Evolutionary conservation across 1,284 basidiomycete genomes (phyloP), one percentile per base, ranked within the genome.

Genomic region (Leccinum pallidistipes): DNA sequence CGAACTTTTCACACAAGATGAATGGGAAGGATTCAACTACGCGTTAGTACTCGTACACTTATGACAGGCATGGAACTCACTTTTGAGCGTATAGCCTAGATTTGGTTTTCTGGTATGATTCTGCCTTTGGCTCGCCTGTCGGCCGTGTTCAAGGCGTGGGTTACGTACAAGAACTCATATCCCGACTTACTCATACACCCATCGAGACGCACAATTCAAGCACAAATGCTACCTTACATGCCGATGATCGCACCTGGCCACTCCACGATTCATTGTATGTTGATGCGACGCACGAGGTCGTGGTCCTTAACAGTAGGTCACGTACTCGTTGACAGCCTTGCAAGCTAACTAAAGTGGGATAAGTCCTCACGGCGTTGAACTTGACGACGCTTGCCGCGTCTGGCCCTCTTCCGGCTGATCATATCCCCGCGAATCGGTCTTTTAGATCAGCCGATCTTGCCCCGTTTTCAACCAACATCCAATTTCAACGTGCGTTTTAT

Each of bases 21-120:
- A 97, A 74, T 95, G 94, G 89, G 84, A 90, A 67, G 93, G 92
- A 11, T 96, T 93, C 73, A 85, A 94, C 72, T 96, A 95, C 64
- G 80, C 86, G 85, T 91, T 68, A 63, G 87, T 80, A 5, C 6
- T 24, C 3, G 1, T 45, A 38, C 16, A 21, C 18, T 18, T 14
- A 6, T 27, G 21, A 9, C 4, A 1, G 9, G 2, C 29, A 1
- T 18, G 5, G 1, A 43, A 61, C 18, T 68, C 14, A 16, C 27
- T 3, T 2, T 1, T 1, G 52, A 3, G 2, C 12, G n/a, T 59
- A 24, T 21, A 64, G 65, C 43, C 45, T 67, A 36, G 63, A 65
- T 40, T 55, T 72, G 11, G 32, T 49, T 14, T 74, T 78, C 68
- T 87, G 86, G 84, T 91, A 94, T 69, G 83, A 86, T 69, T 90